Conservation (phyloP, 2,329 filamentous ascomycete genomes). For the Nemania abortiva region DNA sequence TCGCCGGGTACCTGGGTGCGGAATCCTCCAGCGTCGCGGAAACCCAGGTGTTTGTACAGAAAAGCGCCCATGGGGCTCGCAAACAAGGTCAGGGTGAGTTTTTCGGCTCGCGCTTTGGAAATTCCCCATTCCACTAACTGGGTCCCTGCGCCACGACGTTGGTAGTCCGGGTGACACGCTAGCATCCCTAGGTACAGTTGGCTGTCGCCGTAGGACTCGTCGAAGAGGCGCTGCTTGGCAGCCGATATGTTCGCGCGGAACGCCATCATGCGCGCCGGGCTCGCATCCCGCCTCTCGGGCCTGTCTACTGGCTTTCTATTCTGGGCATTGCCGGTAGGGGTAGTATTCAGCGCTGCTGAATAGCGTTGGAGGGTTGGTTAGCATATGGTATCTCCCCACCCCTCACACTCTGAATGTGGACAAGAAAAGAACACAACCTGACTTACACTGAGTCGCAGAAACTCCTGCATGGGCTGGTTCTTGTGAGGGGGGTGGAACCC, state of each 20-base stretch:
- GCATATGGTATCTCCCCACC: neutral
- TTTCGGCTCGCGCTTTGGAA: neutral
- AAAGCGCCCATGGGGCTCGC: neutral
- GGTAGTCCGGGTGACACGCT: neutral
- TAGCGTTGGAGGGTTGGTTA: neutral
- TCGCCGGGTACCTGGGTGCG: neutral
- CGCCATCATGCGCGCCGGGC: neutral
- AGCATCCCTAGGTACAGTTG: neutral
- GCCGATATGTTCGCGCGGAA: neutral
- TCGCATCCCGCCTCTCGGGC: neutral
- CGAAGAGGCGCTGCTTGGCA: neutral
- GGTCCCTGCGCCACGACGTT: neutral
- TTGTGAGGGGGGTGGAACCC: neutral
- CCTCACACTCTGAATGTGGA: neutral
- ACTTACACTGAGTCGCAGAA: neutral
- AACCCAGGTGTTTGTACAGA: neutral
- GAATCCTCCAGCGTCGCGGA: neutral
- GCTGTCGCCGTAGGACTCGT: neutral
- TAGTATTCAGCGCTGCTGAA: neutral
- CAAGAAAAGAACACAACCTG: neutral
- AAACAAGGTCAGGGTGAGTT: neutral
- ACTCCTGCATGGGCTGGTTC: neutral
- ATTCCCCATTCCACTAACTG: neutral
- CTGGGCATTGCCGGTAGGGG: neutral
- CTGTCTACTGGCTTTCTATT: neutral